Base-by-base conservation (phyloP, 2,329 filamentous ascomycete genomes). In the Alternaria sp. region DNA sequence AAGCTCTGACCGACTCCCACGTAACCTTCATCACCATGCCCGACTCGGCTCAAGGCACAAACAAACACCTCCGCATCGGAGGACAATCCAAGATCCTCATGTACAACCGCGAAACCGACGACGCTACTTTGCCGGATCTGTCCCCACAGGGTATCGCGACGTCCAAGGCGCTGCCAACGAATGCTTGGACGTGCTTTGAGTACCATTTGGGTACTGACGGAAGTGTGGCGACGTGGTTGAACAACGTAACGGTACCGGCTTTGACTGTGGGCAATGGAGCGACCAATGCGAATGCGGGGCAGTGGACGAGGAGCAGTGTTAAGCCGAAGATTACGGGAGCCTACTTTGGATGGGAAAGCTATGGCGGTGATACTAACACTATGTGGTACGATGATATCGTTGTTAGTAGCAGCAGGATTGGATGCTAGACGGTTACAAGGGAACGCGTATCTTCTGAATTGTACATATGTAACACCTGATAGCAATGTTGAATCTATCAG, bases 21-120 rank as follows among this genome's bases (percentile, higher is more conserved):
- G 85, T 89, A 63, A 83, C 85, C 48, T 89, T 89, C 80, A 88
- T 89, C 78, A 88, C 86, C 20, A 88, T 89, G 85, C 84, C 86
- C 3, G 87, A 89, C 77, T 79, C 85, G 0, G 80, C 84, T 2
- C 85, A 86, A 61, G 85, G 83, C 60, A 73, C 75, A 45, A 83
- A 84, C 55, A 88, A 89, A 77, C 86, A 89, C 68, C 84, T 89
- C 32, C 85, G 87, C 57, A 87, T 89, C 60, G 86, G 86, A 44
- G 86, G 86, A 5, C 86, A 88, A 75, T 84, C 78, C 78, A 82
- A 84, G 64, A 88, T 89, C 70, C 76, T 89, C 34, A 88, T 89
- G 86, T 89, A 85, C 81, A 89, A 89, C 81, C 86, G 86, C 73
- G 86, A 89, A 70, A 82, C 83, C 16, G 86, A 89, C 73, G 86